Conservation (phyloP, 2,329 filamentous ascomycete genomes). For the Bipolaris cookei region DNA sequence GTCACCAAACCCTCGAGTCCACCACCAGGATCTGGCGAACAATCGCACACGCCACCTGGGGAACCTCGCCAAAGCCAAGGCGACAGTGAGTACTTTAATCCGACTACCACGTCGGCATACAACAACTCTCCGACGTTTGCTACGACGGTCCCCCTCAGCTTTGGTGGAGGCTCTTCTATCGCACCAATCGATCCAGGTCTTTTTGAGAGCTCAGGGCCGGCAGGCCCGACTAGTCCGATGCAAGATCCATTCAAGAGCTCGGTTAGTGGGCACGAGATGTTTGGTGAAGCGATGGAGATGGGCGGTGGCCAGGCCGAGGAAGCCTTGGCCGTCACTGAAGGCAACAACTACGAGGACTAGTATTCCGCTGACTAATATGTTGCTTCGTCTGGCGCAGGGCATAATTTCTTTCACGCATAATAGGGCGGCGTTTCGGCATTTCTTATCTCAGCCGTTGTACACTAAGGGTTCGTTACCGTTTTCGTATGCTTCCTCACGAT, state of each 20-base stretch:
- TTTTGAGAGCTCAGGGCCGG: conserved; percentile 42
- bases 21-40: conserved; percentile 43
- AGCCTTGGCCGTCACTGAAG: conserved; percentile 46
- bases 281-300: conserved; percentile 45
- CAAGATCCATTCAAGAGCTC: conserved; percentile 49
- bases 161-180: conserved; percentile 37
- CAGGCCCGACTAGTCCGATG: conserved; percentile 42
- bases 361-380: conserved; percentile 5
- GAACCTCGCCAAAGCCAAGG: conserved; percentile 42
- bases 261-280: conserved; percentile 46
- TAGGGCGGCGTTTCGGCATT: conserved; percentile 21
- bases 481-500: conserved; percentile 1
- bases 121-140: conserved; percentile 47
- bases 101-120: conserved; percentile 33
- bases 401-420: conserved; percentile 18
- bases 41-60: conserved; percentile 48
- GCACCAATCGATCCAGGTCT: conserved; percentile 47
- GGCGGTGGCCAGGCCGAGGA: conserved; percentile 48
- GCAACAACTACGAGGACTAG: conserved; percentile 44
- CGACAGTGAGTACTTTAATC: conserved; percentile 44
- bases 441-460: conserved; percentile 5
- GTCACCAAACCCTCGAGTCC: conserved; percentile 39
- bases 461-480: conserved; percentile 5
- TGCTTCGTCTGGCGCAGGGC: conserved; percentile 1
- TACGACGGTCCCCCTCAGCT: conserved; percentile 39